phyloP scores from a whole-genome alignment of 768 basidiomycete species.

The Trametes meyenii region DNA sequence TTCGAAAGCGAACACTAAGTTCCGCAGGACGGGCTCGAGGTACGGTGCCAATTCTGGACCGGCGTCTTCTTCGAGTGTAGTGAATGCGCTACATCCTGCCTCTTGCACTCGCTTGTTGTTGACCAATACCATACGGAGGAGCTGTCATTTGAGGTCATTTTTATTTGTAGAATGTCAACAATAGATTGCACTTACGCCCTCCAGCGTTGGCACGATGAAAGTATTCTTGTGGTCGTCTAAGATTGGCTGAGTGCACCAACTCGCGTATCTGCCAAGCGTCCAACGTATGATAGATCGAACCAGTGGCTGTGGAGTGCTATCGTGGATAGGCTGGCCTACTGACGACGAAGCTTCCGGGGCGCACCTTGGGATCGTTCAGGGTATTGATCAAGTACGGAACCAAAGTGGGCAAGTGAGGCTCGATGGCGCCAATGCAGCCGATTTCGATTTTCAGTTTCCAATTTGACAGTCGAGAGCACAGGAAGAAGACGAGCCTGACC shows the following conservation, averaged over 20 bases:
- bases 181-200: constrained; percentile 70
- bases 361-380: constrained; percentile 88
- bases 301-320: constrained; percentile 64
- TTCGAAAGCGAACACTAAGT: constrained; percentile 93
- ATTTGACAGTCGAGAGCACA: not conserved
- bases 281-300: constrained; percentile 98
- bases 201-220: constrained; percentile 97
- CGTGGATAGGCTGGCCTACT: not conserved
- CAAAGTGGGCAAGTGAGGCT: constrained; percentile 91
- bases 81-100: constrained; percentile 98
- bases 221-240: constrained; percentile 86
- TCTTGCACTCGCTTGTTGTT: constrained; percentile 99
- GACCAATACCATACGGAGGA: constrained; percentile 95
- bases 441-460: constrained; percentile 5
- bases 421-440: constrained; percentile 97
- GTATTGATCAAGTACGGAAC: constrained; percentile 92
- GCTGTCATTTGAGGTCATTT: constrained; percentile 47
- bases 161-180: not conserved
- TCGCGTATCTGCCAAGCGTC: constrained; percentile 98
- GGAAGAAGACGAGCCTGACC: constrained; percentile 50
- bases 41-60: constrained; percentile 88
- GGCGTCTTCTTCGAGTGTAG: constrained; percentile 97
- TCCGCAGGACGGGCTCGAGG: constrained; percentile 92
- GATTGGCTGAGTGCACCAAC: constrained; percentile 89
- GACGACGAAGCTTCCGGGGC: constrained; percentile 3